Conservation (phyloP, 805 yeast species). For the Wickerhamomyces mucosus region DNA sequence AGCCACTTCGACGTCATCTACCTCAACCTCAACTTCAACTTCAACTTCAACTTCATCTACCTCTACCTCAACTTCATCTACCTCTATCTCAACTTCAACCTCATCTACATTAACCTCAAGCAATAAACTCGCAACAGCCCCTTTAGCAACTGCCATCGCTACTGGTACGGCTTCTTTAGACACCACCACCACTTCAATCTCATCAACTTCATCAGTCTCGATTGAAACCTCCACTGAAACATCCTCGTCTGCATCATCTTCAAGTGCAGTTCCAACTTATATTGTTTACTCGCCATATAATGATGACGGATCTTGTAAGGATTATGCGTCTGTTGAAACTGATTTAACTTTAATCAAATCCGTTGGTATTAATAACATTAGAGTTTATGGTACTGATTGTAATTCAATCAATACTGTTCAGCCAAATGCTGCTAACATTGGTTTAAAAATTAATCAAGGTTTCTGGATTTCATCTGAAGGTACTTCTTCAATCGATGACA, state of each 20-base stretch:
- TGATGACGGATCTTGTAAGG: conserved; percentile 60
- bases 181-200: conserved; percentile 19
- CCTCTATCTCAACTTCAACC: conserved; percentile 24
- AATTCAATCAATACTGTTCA: conserved; percentile 52
- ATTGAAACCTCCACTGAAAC: conserved; percentile 16
- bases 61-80: conserved; percentile 22
- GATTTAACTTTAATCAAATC: conserved; percentile 52
- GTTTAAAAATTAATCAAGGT: conserved; percentile 76
- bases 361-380: conserved; percentile 55
- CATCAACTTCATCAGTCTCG: conserved; percentile 15
- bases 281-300: conserved; percentile 77
- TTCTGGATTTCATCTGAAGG: conserved; percentile 68
- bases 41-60: conserved; percentile 22
- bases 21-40: conserved; percentile 13
- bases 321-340: conserved; percentile 35
- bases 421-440: conserved; percentile 49
- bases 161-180: conserved; percentile 21
- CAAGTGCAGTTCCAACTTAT: conserved; percentile 37
- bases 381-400: conserved; percentile 88
- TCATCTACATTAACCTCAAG: conserved; percentile 6
- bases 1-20: conserved; percentile 10
- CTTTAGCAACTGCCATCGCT: conserved; percentile 3
- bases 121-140: conserved; percentile 4
- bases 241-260: conserved; percentile 17
- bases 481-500: conserved; percentile 56